Base-by-base conservation (phyloP, 2,329 filamentous ascomycete species). In the Metarhizium sp. region DNA sequence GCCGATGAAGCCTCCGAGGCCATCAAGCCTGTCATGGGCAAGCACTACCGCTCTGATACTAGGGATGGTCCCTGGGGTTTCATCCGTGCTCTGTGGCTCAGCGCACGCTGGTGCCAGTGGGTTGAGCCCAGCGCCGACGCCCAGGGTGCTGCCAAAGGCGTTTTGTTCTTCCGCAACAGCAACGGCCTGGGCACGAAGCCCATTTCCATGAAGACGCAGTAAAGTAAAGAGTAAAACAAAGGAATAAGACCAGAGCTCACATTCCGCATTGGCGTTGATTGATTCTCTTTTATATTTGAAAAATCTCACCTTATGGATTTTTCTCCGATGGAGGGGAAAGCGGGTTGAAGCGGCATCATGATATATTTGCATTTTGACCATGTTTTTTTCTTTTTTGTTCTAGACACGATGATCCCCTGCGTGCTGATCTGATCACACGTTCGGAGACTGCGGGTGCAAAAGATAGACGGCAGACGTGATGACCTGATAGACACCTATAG, bases 161-260 rank as follows among this genome's bases (percentile, higher is more conserved):
- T 99, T 34, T 74, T 95, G 55, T 96, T 99, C 82, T 99, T 88
- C 87, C 85, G 92, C 68, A 99, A 99, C 81, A 80, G 81, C 65
- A 99, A 97, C 75, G 88, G 90, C 20, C 75, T 95, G 29, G 94
- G 94, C 62, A 74, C 84, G 36, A 68, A 68, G 60, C 72, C 72
- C 36, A 62, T 63, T 25, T 57, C 59, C 16, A 56, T 67, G 46
- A 62, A 63, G 60, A 43, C 56, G 3, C 36, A 59, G 50, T 60
- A 43, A 29, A 32, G 3, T 42, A 47, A 18, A 34, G 8, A 29
- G 18, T 2, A 14, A 6, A 3, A 32, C 32, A 38, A 30, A 25
- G 25, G 25, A 25, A 25, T 14, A 30, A 18, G 43, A 29, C 16
- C 52, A 38, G 29, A 30, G 36, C 50, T 51, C 13, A 48, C 48